phyloP scores from a whole-genome alignment of 805 yeast genomes.

The Ogataea zsoltii region DNA sequence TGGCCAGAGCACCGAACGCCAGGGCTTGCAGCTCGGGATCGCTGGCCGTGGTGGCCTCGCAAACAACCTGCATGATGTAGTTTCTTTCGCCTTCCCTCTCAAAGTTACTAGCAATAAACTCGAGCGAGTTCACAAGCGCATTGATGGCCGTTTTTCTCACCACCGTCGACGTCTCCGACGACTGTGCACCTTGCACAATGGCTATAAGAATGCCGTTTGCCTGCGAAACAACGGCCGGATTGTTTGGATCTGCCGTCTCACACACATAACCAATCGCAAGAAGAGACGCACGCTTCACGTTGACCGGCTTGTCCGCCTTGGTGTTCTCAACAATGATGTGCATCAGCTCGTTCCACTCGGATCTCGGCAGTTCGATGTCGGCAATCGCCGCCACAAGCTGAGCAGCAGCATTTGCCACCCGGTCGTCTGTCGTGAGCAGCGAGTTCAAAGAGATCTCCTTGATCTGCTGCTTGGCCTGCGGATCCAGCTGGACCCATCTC shows the following conservation, averaged over 20 bases:
- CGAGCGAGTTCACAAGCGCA: conserved; percentile 88
- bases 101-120: conserved; percentile 85
- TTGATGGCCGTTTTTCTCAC: conserved; percentile 90
- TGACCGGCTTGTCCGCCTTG: conserved; percentile 69
- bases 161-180: conserved; percentile 67
- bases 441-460: conserved; percentile 65
- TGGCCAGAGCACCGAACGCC: conserved; percentile 93
- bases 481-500: conserved; percentile 72
- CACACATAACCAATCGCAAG: conserved; percentile 94
- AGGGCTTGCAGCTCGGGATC: conserved; percentile 84
- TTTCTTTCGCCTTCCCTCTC: conserved; percentile 93
- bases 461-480: conserved; percentile 56
- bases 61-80: conserved; percentile 97
- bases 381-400: conserved; percentile 96
- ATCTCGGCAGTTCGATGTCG: conserved; percentile 86
- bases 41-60: conserved; percentile 95
- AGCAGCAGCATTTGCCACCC: conserved; percentile 87
- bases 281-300: conserved; percentile 83
- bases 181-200: conserved; percentile 93
- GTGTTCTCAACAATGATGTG: conserved; percentile 85
- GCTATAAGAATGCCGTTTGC: conserved; percentile 93
- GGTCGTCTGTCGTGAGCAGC: conserved; percentile 62
- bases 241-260: conserved; percentile 85
- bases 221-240: conserved; percentile 75
- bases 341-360: conserved; percentile 88